Conservation (phyloP, 2,329 filamentous ascomycete species). For the Zymoseptoria ardabiliae region DNA sequence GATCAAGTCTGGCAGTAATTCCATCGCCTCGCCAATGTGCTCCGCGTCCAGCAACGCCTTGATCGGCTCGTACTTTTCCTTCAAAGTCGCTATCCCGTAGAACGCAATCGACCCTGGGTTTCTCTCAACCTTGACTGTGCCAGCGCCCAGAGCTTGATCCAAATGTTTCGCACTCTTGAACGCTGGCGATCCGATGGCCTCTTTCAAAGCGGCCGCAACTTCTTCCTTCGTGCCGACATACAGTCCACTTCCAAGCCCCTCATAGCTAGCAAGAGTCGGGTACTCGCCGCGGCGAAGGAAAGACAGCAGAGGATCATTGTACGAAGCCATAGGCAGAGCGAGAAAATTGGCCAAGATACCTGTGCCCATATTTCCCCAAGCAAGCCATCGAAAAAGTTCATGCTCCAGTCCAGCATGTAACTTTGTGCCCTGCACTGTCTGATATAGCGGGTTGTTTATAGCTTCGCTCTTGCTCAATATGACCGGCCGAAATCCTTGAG, state of each 20-base stretch:
- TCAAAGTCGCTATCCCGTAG: slow-evolving; percentile 60
- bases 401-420: slow-evolving; percentile 55
- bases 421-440: slow-evolving; percentile 57
- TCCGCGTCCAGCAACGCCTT: slow-evolving; percentile 50
- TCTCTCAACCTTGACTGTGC: slow-evolving; percentile 58
- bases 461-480: slow-evolving; percentile 75
- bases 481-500: slow-evolving; percentile 79
- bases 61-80: slow-evolving; percentile 59
- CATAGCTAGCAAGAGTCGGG: slow-evolving; percentile 65
- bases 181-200: slow-evolving; percentile 37
- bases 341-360: slow-evolving; percentile 73
- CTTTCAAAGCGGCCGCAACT: slow-evolving; percentile 37
- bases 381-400: slow-evolving; percentile 78
- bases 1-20: slow-evolving; percentile 64
- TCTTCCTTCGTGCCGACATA: slow-evolving; percentile 60
- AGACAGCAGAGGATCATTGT: slow-evolving; percentile 63
- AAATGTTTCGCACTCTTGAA: slow-evolving; percentile 58
- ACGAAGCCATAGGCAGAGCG: slow-evolving; percentile 74
- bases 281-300: slow-evolving; percentile 72
- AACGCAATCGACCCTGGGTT: slow-evolving; percentile 64
- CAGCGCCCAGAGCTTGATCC: slow-evolving; percentile 52
- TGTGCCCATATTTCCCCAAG: slow-evolving; percentile 84
- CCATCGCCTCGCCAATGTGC: slow-evolving; percentile 52
- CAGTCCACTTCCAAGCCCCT: slow-evolving; percentile 62
- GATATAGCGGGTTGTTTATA: slow-evolving; percentile 72